phyloP scores from a whole-genome alignment of 139 green algal species.

The Desmodesmus armatus region DNA sequence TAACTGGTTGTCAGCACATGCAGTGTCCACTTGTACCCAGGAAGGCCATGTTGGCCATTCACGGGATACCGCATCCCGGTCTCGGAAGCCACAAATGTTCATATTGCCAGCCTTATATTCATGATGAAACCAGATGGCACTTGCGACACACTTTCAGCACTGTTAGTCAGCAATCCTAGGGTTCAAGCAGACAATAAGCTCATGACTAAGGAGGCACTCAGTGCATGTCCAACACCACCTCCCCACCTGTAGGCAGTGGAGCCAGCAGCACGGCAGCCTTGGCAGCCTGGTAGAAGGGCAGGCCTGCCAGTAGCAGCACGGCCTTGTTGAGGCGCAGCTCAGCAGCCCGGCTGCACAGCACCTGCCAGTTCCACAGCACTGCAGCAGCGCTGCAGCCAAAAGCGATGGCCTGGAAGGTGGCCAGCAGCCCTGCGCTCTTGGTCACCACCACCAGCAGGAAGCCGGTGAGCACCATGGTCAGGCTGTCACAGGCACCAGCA shows the following conservation, averaged over 20 bases:
- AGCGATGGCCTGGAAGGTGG: background rate
- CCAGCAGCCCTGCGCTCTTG: background rate
- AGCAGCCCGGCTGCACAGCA: background rate
- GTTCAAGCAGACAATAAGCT: too few relatives aligned
- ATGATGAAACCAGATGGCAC: background rate
- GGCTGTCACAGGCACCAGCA: background rate
- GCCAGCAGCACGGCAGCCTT: slow-evolving; percentile 8
- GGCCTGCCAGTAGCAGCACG: background rate
- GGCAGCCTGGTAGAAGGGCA: background rate
- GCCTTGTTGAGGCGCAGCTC: slow-evolving; percentile 15
- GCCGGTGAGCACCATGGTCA: slow-evolving; percentile 4
- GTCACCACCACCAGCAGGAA: background rate
- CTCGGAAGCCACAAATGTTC: background rate
- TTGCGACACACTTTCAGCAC: background rate
- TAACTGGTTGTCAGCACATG: too few relatives aligned
- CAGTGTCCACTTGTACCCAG: too few relatives aligned
- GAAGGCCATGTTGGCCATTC: too few relatives aligned
- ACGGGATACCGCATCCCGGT: too few relatives aligned
- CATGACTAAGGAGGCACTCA: too few relatives aligned
- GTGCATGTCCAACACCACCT: background rate
- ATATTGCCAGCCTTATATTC: background rate
- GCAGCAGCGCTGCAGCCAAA: background rate
- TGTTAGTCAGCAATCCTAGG: too few relatives aligned
- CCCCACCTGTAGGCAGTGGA: background rate
- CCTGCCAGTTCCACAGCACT: slow-evolving; percentile 15